phyloP scores from a whole-genome alignment of 2,329 filamentous ascomycete genomes.

The Nigrospora oryzae region DNA sequence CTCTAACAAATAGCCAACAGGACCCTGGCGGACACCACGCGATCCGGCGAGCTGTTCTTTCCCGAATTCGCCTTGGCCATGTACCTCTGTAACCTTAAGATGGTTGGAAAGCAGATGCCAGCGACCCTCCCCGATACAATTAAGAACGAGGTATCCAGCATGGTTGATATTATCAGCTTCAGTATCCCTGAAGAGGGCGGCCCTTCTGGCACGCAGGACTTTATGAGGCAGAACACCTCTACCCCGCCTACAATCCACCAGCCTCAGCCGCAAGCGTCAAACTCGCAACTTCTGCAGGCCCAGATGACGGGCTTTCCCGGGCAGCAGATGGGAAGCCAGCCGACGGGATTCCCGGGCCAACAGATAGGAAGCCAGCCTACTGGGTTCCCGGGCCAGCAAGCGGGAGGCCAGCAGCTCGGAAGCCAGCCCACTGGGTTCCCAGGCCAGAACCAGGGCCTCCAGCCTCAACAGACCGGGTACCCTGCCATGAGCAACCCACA shows the following conservation, averaged over 20 bases:
- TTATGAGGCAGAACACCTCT: constrained; percentile 45
- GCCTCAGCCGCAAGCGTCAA: constrained; percentile 68
- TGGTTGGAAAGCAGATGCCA: constrained; percentile 80
- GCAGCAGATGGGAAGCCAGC: constrained; percentile 39
- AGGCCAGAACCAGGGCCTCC: constrained; percentile 43
- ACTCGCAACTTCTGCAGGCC: constrained; percentile 51
- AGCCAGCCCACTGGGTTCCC: constrained; percentile 45
- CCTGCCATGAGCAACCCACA: constrained; percentile 58
- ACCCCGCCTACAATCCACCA: constrained; percentile 53
- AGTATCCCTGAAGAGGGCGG: constrained; percentile 68
- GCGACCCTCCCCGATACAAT: constrained; percentile 70
- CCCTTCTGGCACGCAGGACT: constrained; percentile 61
- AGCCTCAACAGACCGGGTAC: constrained; percentile 64
- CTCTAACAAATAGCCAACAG: constrained; percentile 31
- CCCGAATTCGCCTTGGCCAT: constrained; percentile 96
- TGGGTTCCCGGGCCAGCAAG: constrained; percentile 48
- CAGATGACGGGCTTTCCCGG: constrained; percentile 62
- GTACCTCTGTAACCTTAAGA: constrained; percentile 93
- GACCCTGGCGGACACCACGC: constrained; percentile 91
- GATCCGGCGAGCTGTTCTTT: constrained; percentile 91
- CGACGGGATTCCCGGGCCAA: constrained; percentile 45
- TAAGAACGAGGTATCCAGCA: constrained; percentile 95
- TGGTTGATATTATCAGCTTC: constrained; percentile 99
- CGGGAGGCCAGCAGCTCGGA: constrained; percentile 33
- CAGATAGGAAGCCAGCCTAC: constrained; percentile 47